A percentile compares a stretch with the other conserved stretches of the same genome.
Conservation (phyloP, 1,284 basidiomycete genomes). For the Porodaedalea pini region DNA sequence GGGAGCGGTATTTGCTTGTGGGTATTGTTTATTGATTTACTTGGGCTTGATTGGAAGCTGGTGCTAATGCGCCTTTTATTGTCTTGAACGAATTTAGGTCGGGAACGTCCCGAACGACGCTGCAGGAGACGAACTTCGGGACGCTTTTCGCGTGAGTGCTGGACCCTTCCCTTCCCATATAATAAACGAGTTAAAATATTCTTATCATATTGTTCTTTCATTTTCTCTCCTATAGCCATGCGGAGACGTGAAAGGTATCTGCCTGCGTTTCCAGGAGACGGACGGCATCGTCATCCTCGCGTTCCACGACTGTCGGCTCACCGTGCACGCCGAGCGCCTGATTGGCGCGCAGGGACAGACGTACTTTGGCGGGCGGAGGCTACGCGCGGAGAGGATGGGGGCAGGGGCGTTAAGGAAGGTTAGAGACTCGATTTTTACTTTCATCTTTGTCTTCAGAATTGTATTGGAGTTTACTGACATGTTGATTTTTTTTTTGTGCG, state of each 20-base stretch:
- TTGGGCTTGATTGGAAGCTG: background rate
- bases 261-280: constrained; percentile 43
- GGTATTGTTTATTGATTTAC: constrained; percentile 5
- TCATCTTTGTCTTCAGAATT: background rate
- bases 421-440: background rate
- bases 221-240: background rate
- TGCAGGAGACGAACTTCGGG: constrained; percentile 10
- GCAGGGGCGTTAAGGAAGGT: constrained; percentile 6
- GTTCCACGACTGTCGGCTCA: constrained; percentile 59
- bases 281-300: constrained; percentile 54
- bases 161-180: background rate
- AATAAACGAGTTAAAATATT: background rate
- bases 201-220: background rate
- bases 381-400: constrained; percentile 6
- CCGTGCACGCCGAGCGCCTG: constrained; percentile 39
- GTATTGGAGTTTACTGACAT: background rate
- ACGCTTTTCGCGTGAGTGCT: constrained; percentile 19
- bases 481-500: background rate
- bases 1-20: constrained; percentile 11
- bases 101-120: constrained; percentile 20
- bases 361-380: constrained; percentile 8
- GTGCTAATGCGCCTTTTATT: background rate
- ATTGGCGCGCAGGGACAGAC: background rate
- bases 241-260: constrained; percentile 38
- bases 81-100: constrained; percentile 5